Percentiles rank a stretch among this genome's conserved stretches.
These are phyloP conservation scores for Pulveroboletus sp. DNA, from an alignment of 768 basidiomycete genomes.

Conservation along the genomic window DNA sequence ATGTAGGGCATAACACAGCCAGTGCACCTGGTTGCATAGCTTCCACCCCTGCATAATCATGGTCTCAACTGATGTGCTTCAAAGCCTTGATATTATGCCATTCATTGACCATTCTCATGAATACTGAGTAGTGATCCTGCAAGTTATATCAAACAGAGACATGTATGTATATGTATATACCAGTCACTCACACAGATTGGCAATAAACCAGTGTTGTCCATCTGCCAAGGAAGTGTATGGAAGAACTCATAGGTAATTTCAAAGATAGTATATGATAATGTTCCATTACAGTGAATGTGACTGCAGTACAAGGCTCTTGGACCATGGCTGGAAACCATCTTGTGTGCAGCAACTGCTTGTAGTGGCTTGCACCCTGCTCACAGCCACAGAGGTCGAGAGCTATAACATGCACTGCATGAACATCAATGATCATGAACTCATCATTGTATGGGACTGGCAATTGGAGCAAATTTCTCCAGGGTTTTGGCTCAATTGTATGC, in stretches of 20 bases:
- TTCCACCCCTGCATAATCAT: background rate
- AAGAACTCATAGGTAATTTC: background rate
- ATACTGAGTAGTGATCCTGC: slow-evolving; percentile 12
- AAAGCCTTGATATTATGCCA: slow-evolving; percentile 22
- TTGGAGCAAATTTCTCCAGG: background rate
- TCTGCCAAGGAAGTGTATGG: background rate
- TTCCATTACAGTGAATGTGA: background rate
- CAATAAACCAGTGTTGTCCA: background rate
- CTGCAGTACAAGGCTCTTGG: background rate
- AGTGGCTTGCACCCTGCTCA: too few relatives aligned
- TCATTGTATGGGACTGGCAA: background rate
- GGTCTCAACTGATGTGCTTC: background rate
- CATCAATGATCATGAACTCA: background rate
- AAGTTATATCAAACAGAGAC: background rate
- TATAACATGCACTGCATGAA: background rate
- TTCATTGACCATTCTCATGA: slow-evolving; percentile 13
- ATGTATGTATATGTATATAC: background rate
- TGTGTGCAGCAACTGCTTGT: background rate
- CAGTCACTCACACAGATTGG: background rate
- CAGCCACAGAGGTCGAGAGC: background rate
- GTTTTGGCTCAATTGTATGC: background rate
- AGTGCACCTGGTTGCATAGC: too few relatives aligned
- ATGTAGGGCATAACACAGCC: background rate
- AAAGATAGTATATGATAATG: background rate
- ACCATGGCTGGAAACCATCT: background rate